Base-by-base conservation (phyloP, 2,329 filamentous ascomycete species). In the Elsinoe necatrix region DNA sequence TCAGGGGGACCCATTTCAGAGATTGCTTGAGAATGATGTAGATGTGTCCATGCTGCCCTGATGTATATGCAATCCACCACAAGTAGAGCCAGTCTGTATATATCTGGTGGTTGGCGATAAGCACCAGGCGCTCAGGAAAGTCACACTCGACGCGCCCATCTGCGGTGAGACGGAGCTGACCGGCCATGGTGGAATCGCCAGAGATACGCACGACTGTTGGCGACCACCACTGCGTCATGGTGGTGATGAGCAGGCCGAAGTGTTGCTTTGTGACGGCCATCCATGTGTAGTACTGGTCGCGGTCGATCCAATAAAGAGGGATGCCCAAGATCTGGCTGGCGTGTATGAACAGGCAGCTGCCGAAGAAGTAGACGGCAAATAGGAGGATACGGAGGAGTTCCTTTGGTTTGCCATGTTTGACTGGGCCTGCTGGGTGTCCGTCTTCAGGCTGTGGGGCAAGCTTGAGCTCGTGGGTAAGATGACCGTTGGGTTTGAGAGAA, bases 1-100 rank as follows among this genome's bases (percentile, higher is more conserved):
- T 77, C 45, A 95, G 65, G n/a, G 89, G 89, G 6, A 95, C 84
- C 67, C 82, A 87, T 68, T 87, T 90, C 59, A 95, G 75, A 1
- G 87, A 91, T 68, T 95, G 87, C 67, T 95, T 95, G 54, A 95
- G 75, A 65, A 95, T 92, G 68, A 95, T 95, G 74, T 89, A 95
- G 65, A 95, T 79, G 67, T 89, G 86, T 9, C 90, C 89, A 65
- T 93, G 87, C 81, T 89, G 89, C 55, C 80, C 79, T 57, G 86
- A 87, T 23, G 87, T 89, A 65, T 95, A 95, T n/a, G 84, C 87
- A 23, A 89, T 84, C 89, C 89, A 95, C 89, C 89, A 95, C 6
- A 95, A 80, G 68, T 95, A 95, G 7, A 95, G 72, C 89, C 89
- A 95, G 72, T 95, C 89, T 7, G 89, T 92, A 68, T 95, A 95